Conservation (phyloP, 352 stramenopile species). For the Globisporangium recalcitrans region DNA sequence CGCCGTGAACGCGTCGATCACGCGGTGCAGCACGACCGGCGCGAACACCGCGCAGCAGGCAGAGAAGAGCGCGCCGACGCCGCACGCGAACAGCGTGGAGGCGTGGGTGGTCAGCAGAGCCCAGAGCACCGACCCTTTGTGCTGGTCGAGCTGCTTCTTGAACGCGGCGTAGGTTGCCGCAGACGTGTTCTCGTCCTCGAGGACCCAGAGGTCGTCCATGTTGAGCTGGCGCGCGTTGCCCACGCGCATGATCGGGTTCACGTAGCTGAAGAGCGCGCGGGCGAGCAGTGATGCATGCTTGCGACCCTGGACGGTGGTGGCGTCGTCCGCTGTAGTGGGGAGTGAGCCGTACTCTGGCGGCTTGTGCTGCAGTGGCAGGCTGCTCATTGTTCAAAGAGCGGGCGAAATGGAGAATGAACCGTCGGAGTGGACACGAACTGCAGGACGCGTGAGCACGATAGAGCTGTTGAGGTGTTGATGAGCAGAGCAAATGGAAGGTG, state of each 20-base stretch:
- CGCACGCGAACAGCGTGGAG: not conserved
- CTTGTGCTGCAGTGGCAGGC: not conserved
- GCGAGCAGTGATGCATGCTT: constrained; percentile 20
- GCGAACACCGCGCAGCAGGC: not conserved
- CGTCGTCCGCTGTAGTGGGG: not conserved
- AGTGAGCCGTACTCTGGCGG: not conserved
- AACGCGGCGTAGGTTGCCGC: not conserved
- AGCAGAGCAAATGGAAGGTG: not conserved
- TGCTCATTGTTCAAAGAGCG: not conserved
- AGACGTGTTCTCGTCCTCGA: constrained; percentile 11
- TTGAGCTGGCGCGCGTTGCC: constrained; percentile 38
- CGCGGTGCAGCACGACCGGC: constrained; percentile 34
- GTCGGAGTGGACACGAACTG: no score
- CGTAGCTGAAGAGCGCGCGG: constrained; percentile 35
- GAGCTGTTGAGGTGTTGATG: not conserved
- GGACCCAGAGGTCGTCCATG: constrained; percentile 32
- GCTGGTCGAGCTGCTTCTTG: not conserved
- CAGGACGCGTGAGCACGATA: no score
- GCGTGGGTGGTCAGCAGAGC: not conserved
- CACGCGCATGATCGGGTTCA: constrained; percentile 31
- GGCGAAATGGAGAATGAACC: not conserved
- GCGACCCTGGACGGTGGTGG: not conserved
- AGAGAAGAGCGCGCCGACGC: not conserved
- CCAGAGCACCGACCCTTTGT: not conserved
- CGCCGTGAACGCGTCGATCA: constrained; percentile 29